Conservation (phyloP, 2,329 filamentous ascomycete species). For the Aspergillus tubingensis region DNA sequence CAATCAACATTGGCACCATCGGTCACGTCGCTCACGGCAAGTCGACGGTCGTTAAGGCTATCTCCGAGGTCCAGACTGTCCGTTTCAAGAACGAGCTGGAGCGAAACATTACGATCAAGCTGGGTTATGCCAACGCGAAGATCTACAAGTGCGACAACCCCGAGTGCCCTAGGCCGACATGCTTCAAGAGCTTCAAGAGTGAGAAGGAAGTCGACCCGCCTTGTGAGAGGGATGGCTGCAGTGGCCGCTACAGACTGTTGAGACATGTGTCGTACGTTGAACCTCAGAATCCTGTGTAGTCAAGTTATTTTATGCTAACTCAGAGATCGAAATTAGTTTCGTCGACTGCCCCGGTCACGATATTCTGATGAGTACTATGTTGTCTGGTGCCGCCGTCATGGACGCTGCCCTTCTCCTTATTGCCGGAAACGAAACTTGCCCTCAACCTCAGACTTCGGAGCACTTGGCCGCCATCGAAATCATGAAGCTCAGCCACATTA, state of each 20-base stretch:
- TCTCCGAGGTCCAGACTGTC: slow-evolving; percentile 97
- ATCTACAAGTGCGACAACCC: slow-evolving; percentile 97
- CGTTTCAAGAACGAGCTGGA: slow-evolving; percentile 99
- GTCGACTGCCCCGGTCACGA: slow-evolving; percentile 99
- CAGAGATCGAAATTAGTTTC: slow-evolving; percentile 60
- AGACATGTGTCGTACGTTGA: slow-evolving; percentile 78
- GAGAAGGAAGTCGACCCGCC: slow-evolving; percentile 98
- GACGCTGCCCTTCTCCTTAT: slow-evolving; percentile 95
- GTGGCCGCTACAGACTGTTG: slow-evolving; percentile 81
- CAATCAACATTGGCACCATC: slow-evolving; percentile 98
- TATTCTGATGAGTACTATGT: slow-evolving; percentile 99
- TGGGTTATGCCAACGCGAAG: slow-evolving; percentile 98
- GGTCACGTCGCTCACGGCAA: slow-evolving; percentile 99
- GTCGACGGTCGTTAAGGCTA: slow-evolving; percentile 98
- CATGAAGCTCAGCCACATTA: slow-evolving; percentile 99
- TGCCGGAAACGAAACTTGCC: slow-evolving; percentile 97
- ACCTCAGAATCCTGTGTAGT: background rate
- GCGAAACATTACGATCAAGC: slow-evolving; percentile 99
- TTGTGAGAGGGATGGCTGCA: slow-evolving; percentile 90
- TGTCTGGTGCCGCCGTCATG: slow-evolving; percentile 99
- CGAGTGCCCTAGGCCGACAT: slow-evolving; percentile 88
- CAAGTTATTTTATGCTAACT: slow-evolving; percentile 11
- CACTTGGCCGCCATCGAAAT: slow-evolving; percentile 99
- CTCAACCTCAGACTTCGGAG: slow-evolving; percentile 97
- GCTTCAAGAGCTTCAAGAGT: slow-evolving; percentile 96